These are phyloP conservation scores for Lipomyces lipofer DNA, from an alignment of 805 yeast species.

Conservation along the genomic window DNA sequence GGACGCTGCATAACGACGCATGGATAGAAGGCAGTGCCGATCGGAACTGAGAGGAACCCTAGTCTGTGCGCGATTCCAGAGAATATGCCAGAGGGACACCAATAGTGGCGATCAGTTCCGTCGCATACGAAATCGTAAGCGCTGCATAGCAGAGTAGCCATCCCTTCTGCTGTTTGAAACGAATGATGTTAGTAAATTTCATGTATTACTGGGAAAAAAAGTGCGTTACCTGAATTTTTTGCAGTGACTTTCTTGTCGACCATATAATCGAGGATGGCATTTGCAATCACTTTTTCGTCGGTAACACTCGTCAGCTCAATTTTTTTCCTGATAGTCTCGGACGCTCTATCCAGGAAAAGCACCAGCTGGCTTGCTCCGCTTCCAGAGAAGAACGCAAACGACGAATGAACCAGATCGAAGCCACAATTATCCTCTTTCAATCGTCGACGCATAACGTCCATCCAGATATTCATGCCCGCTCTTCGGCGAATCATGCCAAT, in stretches of 20 bases:
- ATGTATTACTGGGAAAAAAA: background rate
- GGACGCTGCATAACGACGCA: background rate
- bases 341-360: conserved; percentile 14
- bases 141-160: background rate
- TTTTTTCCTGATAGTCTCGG: background rate
- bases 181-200: background rate
- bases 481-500: conserved; percentile 17
- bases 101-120: conserved; percentile 11
- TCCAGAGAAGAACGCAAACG: conserved; percentile 9
- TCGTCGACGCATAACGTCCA: background rate
- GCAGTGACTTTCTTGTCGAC: background rate
- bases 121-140: conserved; percentile 5
- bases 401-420: conserved; percentile 10
- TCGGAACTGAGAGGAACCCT: conserved; percentile 2
- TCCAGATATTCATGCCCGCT: conserved; percentile 9
- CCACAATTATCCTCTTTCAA: background rate
- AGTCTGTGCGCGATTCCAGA: conserved; percentile 23
- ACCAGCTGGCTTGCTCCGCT: background rate
- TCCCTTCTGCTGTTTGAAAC: background rate
- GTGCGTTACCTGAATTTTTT: background rate
- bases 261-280: background rate
- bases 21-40: conserved; percentile 3
- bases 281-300: background rate
- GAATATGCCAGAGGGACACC: conserved; percentile 14
- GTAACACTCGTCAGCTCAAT: background rate